Evolutionary conservation across 2,329 filamentous ascomycete species (phyloP).

Genomic region (Raffaelea arxii): DNA sequence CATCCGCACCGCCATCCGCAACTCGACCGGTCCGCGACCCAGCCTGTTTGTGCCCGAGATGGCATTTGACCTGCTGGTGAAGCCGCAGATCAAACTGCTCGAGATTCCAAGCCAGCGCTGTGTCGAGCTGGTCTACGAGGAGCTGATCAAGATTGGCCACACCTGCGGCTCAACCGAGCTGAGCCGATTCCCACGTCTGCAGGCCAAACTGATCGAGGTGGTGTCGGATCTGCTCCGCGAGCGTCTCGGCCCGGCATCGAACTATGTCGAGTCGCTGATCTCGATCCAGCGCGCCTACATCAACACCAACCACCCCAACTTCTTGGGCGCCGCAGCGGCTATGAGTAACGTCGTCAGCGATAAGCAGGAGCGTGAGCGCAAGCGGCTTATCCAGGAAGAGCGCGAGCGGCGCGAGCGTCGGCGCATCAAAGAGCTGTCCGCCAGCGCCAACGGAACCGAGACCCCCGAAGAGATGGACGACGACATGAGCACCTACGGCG

Average conservation of each 20-base stretch:
- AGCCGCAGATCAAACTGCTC: constrained; percentile 95
- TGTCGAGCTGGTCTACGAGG: constrained; percentile 96
- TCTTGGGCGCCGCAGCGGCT: constrained; percentile 88
- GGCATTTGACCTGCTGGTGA: constrained; percentile 93
- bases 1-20: constrained; percentile 93
- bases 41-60: constrained; percentile 96
- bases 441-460: constrained; percentile 47
- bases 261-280: constrained; percentile 92
- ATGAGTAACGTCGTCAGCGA: constrained; percentile 96
- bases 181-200: constrained; percentile 80
- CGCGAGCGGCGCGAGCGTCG: constrained; percentile 75
- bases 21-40: constrained; percentile 90
- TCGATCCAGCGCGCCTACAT: constrained; percentile 97
- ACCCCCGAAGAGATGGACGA: constrained; percentile 54
- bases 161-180: constrained; percentile 95
- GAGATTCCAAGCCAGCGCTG: constrained; percentile 93
- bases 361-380: constrained; percentile 90
- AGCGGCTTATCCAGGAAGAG: constrained; percentile 69
- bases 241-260: constrained; percentile 77
- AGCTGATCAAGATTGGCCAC: constrained; percentile 98
- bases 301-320: constrained; percentile 99
- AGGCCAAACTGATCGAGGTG: constrained; percentile 95
- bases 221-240: constrained; percentile 93
- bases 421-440: constrained; percentile 65
- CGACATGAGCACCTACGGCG: constrained; percentile 50